A percentile compares a stretch with the other conserved stretches of the same genome.
phyloP scores from a whole-genome alignment of 2,329 filamentous ascomycete genomes.

The Botrytis byssoidea region DNA sequence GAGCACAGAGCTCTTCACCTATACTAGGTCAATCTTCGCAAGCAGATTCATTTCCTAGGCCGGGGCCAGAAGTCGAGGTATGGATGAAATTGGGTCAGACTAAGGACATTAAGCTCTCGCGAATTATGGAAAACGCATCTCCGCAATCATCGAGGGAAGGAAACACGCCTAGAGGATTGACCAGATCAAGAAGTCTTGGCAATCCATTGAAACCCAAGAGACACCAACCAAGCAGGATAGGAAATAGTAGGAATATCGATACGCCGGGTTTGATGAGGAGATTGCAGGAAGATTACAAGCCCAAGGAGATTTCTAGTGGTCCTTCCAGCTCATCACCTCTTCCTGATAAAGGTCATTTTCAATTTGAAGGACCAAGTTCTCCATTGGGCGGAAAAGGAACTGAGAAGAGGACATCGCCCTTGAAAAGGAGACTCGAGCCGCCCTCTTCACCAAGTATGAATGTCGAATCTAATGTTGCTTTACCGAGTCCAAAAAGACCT shows the following conservation, averaged over 20 bases:
- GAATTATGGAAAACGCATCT: constrained; percentile 69
- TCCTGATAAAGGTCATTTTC: constrained; percentile 4
- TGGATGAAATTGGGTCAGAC: constrained; percentile 71
- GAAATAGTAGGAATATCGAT: constrained; percentile 36
- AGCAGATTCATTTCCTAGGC: constrained; percentile 50
- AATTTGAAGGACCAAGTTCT: constrained; percentile 8
- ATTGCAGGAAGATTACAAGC: constrained; percentile 51
- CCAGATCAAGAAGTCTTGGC: constrained; percentile 18
- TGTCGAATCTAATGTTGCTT: background rate
- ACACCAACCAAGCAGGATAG: constrained; percentile 65
- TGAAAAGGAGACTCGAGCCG: constrained; percentile 3
- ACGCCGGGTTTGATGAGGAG: constrained; percentile 61
- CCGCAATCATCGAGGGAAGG: constrained; percentile 55
- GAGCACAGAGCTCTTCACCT: constrained; percentile 67
- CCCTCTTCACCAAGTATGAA: background rate
- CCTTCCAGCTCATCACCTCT: constrained; percentile 44
- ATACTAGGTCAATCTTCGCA: constrained; percentile 45
- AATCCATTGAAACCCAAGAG: constrained; percentile 48
- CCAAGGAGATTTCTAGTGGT: constrained; percentile 33
- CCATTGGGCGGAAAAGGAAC: constrained; percentile 1
- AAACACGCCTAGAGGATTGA: constrained; percentile 30
- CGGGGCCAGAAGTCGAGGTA: constrained; percentile 70
- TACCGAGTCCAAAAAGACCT: constrained; percentile 1
- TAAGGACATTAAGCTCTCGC: constrained; percentile 50
- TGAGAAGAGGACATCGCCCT: constrained; percentile 7